Evolutionary conservation across 371 early-diverging fungal genomes (phyloP), one percentile per base, ranked within the genome.

Genomic region (Lichtheimia ornata): DNA sequence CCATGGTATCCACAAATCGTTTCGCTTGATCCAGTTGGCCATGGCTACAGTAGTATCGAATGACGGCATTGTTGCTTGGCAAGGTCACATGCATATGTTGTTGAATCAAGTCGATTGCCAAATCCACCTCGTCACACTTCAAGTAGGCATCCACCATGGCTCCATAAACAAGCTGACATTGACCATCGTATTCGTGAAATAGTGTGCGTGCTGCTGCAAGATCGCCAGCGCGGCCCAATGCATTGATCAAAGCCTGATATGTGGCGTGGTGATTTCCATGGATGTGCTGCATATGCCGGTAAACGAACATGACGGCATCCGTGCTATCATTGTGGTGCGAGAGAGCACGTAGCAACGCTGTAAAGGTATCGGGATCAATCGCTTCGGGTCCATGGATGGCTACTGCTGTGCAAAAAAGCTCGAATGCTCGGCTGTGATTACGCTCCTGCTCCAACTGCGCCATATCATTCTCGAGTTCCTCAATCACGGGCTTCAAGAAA

Each of bases 211-310:
- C 72, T 17, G 72, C 63, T 14, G 57, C 30, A 3, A 80, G 22
- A 57, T 82, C 80, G 40, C 80, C 78, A 9, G 64, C 71, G 27
- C 76, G 69, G 11, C 83, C 78, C 65, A 78, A 79, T 20, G 76
- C 56, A 40, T 73, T 72, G 40, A 82, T 74, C 27, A 82, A 62
- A 2, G 77, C 76, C 15, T 76, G 76, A 67, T 65, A 82, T 4
- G 80, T 82, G 35, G 66, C 70, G 4, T 73, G 60, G 13, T 70
- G 69, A 1, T 61, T 52, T 9, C 64, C 50, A 18, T 28, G 28
- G 7, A n/a, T 56, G 15, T 44, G 47, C 17, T 71, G 64, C 30
- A 82, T 56, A 27, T 72, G 69, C 5, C 67, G 42, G 56, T 76
- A 77, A 5, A 82, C 69, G 51, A 58, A 56, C 14, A 72, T 59